Evolutionary conservation across 192 early-diverging fungal species (phyloP).

Genomic region (Dimargaris xerosporica): DNA sequence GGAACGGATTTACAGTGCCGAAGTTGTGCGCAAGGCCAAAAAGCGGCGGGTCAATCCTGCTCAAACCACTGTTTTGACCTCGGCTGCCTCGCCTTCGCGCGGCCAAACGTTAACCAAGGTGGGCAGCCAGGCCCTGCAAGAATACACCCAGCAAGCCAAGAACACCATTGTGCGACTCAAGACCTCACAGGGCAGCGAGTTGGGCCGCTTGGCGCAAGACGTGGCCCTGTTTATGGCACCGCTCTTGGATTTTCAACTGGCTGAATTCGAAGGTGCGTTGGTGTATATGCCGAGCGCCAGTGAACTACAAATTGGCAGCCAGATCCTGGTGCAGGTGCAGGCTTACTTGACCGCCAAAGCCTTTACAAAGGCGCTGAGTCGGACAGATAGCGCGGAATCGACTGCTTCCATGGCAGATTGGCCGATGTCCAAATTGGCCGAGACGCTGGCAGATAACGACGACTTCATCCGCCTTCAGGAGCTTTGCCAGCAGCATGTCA

Average conservation of each 20-base stretch:
- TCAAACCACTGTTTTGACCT: background rate
- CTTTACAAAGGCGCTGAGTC: background rate
- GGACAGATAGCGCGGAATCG: too few relatives aligned
- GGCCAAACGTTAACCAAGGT: too few relatives aligned
- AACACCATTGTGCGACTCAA: constrained; percentile 12
- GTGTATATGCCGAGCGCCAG: background rate
- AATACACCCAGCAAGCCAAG: background rate
- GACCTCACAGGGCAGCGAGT: background rate
- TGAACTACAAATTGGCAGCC: background rate
- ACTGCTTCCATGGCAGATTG: too few relatives aligned
- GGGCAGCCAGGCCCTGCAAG: background rate
- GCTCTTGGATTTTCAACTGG: background rate
- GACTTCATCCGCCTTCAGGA: background rate
- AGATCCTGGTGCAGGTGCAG: background rate
- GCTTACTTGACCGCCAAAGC: background rate
- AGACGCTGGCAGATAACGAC: too few relatives aligned
- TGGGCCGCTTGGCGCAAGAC: constrained; percentile 5
- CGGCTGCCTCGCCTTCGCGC: too few relatives aligned
- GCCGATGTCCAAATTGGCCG: too few relatives aligned
- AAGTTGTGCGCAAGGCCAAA: background rate
- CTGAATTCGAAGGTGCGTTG: background rate
- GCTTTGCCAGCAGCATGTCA: background rate
- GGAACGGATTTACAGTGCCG: background rate
- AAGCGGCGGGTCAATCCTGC: background rate
- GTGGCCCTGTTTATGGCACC: constrained; percentile 2